A percentile compares a stretch with the other conserved stretches of the same genome.
Evolutionary conservation across 169 alveolate genomes (phyloP).

Genomic region (Plasmodium falciparum): DNA sequence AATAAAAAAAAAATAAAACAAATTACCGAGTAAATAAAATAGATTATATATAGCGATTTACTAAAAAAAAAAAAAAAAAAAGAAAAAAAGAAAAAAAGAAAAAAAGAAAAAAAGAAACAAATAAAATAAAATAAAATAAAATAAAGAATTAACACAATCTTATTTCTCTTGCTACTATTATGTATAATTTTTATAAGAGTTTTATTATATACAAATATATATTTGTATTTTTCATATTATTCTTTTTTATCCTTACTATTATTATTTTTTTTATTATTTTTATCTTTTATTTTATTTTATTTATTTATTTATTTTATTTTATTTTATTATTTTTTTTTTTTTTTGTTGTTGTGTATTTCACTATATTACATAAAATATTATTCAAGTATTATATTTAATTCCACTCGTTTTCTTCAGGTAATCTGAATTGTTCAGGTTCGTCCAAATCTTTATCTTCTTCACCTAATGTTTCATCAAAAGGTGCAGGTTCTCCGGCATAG

Average conservation of each 20-base stretch:
- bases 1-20: not conserved
- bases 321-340: not conserved
- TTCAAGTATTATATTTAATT: constrained; percentile 7
- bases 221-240: no score
- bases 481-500: constrained; percentile 24
- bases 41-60: not conserved
- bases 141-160: no score
- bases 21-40: not conserved
- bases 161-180: no score
- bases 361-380: not conserved
- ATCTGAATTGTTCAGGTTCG: constrained; percentile 62
- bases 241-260: no score
- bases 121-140: no score
- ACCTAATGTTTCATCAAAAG: constrained; percentile 58
- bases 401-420: constrained; percentile 77
- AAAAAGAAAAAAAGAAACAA: not conserved
- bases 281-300: not conserved
- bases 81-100: constrained; percentile 1
- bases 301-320: not conserved
- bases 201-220: no score
- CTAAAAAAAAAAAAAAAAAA: not conserved
- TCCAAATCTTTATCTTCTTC: constrained; percentile 43
- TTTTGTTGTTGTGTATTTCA: not conserved
- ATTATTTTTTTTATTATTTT: no score
- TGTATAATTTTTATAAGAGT: no score